These are phyloP conservation scores for Cyphellophora attinorum DNA, from an alignment of 2,329 filamentous ascomycete species.

Conservation along the genomic window DNA sequence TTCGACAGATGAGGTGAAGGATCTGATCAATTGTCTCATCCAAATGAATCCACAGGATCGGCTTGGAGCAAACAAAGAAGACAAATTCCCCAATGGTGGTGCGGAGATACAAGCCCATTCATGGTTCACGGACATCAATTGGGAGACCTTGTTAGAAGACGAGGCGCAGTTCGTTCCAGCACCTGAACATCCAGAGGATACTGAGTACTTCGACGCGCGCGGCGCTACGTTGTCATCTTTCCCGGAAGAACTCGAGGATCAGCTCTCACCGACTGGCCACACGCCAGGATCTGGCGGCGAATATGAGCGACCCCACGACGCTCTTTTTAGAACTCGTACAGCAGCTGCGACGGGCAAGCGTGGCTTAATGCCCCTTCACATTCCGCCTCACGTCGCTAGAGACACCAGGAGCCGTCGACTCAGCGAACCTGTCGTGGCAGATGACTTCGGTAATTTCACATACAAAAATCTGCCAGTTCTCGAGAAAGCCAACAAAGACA, in stretches of 20 bases:
- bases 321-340: constrained; percentile 75
- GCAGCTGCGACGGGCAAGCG: constrained; percentile 85
- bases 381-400: constrained; percentile 79
- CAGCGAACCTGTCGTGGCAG: constrained; percentile 77
- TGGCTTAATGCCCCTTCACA: constrained; percentile 87
- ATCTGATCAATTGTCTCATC: constrained; percentile 86
- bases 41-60: constrained; percentile 73
- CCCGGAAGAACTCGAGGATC: constrained; percentile 87
- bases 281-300: constrained; percentile 59
- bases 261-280: constrained; percentile 62
- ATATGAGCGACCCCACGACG: constrained; percentile 85
- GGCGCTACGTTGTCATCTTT: constrained; percentile 90
- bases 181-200: constrained; percentile 89
- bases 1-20: constrained; percentile 79
- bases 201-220: constrained; percentile 90
- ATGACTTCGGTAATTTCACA: constrained; percentile 92
- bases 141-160: constrained; percentile 85
- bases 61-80: constrained; percentile 74
- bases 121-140: constrained; percentile 82
- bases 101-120: constrained; percentile 82
- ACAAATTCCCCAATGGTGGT: constrained; percentile 73
- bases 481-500: constrained; percentile 97
- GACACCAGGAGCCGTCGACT: constrained; percentile 79
- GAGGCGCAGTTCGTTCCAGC: constrained; percentile 92
- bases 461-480: constrained; percentile 96